A percentile compares a stretch with the other conserved stretches of the same genome.
phyloP scores from a whole-genome alignment of 208 protist species.

The Trypanosoma melophagium region DNA sequence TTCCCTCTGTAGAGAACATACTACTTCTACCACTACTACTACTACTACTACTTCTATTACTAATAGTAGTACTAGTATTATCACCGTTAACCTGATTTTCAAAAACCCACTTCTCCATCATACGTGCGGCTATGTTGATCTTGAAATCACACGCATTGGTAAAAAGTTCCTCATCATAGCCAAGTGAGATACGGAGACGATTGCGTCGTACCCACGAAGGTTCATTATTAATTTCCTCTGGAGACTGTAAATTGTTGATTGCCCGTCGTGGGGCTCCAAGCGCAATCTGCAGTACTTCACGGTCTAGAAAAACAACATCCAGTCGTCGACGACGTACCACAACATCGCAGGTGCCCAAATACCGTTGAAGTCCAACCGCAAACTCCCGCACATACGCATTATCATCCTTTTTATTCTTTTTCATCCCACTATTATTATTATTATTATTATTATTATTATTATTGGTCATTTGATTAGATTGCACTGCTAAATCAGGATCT shows the following conservation, averaged over 20 bases:
- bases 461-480: not conserved
- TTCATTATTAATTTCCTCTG: conserved; percentile 48
- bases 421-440: not conserved
- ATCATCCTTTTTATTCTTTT: not conserved
- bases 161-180: conserved; percentile 86
- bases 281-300: conserved; percentile 60
- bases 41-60: not conserved
- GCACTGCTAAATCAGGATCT: conserved; percentile 33
- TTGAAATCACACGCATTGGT: conserved; percentile 38
- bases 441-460: conserved; percentile 6
- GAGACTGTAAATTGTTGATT: conserved; percentile 26
- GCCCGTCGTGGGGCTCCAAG: conserved; percentile 50
- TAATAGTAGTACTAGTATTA: conserved; percentile 1
- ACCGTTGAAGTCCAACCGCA: conserved; percentile 47
- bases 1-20: not conserved
- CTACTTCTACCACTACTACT: not conserved
- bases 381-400: conserved; percentile 41
- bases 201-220: conserved; percentile 66
- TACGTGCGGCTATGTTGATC: conserved; percentile 52
- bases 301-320: conserved; percentile 71
- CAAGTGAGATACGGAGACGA: conserved; percentile 80
- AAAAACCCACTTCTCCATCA: conserved; percentile 65
- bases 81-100: conserved; percentile 31
- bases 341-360: conserved; percentile 62
- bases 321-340: conserved; percentile 48